Percentiles rank a stretch among this genome's conserved stretches.
These are phyloP conservation scores for Boletus vinaceobasis DNA, from an alignment of 768 basidiomycete species.

Conservation along the genomic window DNA sequence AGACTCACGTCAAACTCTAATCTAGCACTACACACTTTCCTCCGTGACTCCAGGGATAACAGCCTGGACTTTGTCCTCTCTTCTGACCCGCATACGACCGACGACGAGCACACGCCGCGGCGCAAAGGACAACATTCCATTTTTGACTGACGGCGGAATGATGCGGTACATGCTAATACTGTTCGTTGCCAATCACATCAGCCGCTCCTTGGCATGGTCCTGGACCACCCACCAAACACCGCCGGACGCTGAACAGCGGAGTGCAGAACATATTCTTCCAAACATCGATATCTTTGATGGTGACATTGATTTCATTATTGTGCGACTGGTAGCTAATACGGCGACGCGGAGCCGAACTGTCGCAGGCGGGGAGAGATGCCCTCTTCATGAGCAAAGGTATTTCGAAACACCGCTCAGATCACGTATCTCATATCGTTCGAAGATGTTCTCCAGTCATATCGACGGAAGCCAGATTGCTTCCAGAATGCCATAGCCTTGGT, in stretches of 20 bases:
- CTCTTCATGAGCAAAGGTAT: constrained; percentile 16
- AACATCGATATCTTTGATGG: constrained; percentile 18
- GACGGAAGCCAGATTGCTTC: constrained; percentile 61
- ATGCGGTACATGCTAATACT: constrained; percentile 10
- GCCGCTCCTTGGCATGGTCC: constrained; percentile 24
- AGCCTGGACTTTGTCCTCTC: background rate
- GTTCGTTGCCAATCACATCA: constrained; percentile 10
- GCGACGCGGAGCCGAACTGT: constrained; percentile 15
- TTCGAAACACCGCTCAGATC: constrained; percentile 3
- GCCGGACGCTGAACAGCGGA: constrained; percentile 4
- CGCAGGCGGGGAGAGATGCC: constrained; percentile 19
- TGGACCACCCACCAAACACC: constrained; percentile 28
- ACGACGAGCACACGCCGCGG: background rate
- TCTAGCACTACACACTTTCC: background rate
- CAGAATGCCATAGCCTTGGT: constrained; percentile 48
- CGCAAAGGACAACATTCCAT: background rate
- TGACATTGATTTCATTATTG: constrained; percentile 11
- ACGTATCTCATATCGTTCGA: constrained; percentile 8
- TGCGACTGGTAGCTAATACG: constrained; percentile 10
- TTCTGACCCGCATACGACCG: background rate
- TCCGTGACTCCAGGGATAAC: background rate
- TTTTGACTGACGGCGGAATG: constrained; percentile 1
- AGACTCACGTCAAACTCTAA: background rate
- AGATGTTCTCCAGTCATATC: constrained; percentile 44
- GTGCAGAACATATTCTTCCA: constrained; percentile 4